A percentile compares a stretch with the other conserved stretches of the same genome.
phyloP scores from a whole-genome alignment of 768 basidiomycete genomes.

The Exsudoporus frostii region DNA sequence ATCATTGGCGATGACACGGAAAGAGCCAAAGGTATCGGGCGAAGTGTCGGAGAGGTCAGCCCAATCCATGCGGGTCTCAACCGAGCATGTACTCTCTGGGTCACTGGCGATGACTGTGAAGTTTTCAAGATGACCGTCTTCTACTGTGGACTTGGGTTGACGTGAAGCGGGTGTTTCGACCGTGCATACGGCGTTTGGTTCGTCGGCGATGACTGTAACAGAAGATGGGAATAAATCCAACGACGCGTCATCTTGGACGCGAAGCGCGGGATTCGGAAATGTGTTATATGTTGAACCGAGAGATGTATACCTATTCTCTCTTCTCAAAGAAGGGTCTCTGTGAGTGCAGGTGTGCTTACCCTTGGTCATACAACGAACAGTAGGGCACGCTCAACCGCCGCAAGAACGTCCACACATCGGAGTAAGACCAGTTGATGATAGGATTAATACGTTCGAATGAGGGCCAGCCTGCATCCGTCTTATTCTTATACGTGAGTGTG shows the following conservation, averaged over 20 bases:
- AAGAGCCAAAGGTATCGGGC: constrained; percentile 4
- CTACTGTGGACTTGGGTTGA: neutral
- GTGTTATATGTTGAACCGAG: constrained; percentile 96
- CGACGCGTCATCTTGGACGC: constrained; percentile 17
- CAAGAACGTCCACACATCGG: constrained; percentile 87
- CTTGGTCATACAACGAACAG: constrained; percentile 86
- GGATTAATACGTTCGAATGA: constrained; percentile 88
- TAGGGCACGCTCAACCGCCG: constrained; percentile 74
- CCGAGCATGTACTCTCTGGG: constrained; percentile 16
- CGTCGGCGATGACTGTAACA: constrained; percentile 20
- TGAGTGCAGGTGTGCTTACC: constrained; percentile 45
- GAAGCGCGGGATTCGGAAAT: constrained; percentile 84
- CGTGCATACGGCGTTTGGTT: constrained; percentile 17
- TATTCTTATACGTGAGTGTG: constrained; percentile 65
- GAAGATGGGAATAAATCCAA: constrained; percentile 17
- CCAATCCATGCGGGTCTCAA: constrained; percentile 8
- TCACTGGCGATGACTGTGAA: constrained; percentile 20
- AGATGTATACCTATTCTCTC: constrained; percentile 79
- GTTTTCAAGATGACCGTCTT: neutral
- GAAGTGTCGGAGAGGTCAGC: neutral
- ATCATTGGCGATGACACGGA: constrained; percentile 20
- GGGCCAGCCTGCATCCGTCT: constrained; percentile 91
- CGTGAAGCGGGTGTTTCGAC: constrained; percentile 6
- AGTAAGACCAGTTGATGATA: constrained; percentile 93
- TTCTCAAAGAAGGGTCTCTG: neutral